Evolutionary conservation across 75 land plant species (phyloP).

Genomic region (Pinus taeda): DNA sequence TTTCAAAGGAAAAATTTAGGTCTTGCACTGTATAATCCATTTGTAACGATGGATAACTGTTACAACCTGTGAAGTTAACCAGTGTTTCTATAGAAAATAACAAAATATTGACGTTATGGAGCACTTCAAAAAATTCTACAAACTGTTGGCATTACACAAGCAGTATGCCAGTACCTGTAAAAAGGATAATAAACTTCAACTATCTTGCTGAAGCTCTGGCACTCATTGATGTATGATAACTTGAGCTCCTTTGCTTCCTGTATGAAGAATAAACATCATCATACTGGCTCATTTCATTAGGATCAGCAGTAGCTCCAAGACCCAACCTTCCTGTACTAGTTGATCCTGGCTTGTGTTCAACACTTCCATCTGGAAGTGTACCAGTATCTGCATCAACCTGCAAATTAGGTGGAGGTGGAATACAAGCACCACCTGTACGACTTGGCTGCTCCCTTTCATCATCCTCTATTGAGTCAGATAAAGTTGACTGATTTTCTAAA

Average conservation of each 20-base stretch:
- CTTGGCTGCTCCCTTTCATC: constrained; percentile 61
- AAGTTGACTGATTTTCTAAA: constrained; percentile 64
- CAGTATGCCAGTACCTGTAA: too few species aligned
- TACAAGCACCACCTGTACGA: constrained; percentile 93
- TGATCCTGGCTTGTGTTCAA: constrained; percentile 73
- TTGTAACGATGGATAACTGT: too few species aligned
- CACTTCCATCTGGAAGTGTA: constrained; percentile 80
- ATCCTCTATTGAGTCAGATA: constrained; percentile 36
- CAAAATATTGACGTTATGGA: too few species aligned
- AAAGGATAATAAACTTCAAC: background rate
- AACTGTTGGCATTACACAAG: too few species aligned
- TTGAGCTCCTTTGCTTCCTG: constrained; percentile 93
- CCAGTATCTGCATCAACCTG: constrained; percentile 79
- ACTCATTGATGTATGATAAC: constrained; percentile 92
- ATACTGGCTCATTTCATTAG: constrained; percentile 86
- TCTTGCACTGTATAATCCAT: too few species aligned
- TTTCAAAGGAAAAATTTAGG: too few species aligned
- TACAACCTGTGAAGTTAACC: too few species aligned
- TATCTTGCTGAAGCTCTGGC: constrained; percentile 81
- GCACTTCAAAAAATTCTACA: too few species aligned
- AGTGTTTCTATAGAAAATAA: too few species aligned
- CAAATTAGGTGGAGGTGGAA: constrained; percentile 67
- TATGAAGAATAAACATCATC: constrained; percentile 97
- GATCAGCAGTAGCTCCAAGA: constrained; percentile 91
- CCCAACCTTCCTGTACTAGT: constrained; percentile 76